These are phyloP conservation scores for Amanita exitialis DNA, from an alignment of 768 basidiomycete species.

Conservation along the genomic window DNA sequence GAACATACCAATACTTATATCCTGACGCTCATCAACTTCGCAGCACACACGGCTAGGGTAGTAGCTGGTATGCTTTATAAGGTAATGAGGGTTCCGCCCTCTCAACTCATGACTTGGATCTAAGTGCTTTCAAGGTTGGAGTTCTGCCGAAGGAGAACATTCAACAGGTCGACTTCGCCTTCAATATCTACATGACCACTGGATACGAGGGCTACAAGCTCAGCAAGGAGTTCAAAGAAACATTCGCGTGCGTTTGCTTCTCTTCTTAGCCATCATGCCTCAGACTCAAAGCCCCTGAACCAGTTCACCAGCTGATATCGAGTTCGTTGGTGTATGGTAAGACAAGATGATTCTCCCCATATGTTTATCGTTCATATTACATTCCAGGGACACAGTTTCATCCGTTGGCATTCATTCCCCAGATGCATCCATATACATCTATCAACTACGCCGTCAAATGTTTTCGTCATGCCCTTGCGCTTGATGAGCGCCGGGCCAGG, in stretches of 20 bases:
- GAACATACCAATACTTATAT: neutral
- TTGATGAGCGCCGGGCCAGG: conserved; percentile 16
- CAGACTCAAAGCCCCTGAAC: neutral
- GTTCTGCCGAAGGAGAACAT: conserved; percentile 20
- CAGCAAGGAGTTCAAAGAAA: conserved; percentile 21
- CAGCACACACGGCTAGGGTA: conserved; percentile 18
- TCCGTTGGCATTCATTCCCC: conserved; percentile 16
- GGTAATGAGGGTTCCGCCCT: conserved; percentile 5
- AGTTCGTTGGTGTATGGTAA: conserved; percentile 25
- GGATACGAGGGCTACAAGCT: conserved; percentile 19
- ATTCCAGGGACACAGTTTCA: conserved; percentile 16
- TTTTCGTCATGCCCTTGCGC: conserved; percentile 16
- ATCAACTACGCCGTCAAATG: conserved; percentile 15
- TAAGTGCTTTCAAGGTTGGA: conserved; percentile 15
- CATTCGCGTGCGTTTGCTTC: conserved; percentile 15
- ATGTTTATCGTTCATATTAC: neutral
- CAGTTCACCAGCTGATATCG: conserved; percentile 15
- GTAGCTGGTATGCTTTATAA: conserved; percentile 25
- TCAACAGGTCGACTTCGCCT: conserved; percentile 24
- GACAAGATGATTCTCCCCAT: neutral
- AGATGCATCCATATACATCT: conserved; percentile 13
- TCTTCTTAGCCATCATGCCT: neutral
- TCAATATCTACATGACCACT: conserved; percentile 20
- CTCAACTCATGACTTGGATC: neutral
- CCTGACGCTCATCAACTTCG: neutral